Percentiles rank a stretch among this genome's conserved stretches.
Conservation (phyloP, 225 moss, liverwort and hornwort species). For the Bryoerythrophyllum caledonicum region DNA sequence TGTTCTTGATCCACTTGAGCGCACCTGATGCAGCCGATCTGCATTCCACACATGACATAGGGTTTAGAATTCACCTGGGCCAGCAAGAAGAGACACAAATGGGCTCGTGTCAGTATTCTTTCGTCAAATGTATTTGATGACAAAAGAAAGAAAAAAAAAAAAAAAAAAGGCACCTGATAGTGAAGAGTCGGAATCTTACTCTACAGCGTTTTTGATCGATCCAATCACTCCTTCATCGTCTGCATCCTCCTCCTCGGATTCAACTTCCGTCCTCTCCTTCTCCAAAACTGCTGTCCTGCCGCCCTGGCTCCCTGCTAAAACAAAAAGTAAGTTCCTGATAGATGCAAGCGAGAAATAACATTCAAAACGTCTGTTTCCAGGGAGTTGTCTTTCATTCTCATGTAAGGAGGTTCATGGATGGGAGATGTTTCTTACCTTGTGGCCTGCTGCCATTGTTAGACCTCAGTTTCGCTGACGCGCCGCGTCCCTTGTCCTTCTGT, state of each 20-base stretch:
- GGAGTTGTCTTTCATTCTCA: too few species aligned
- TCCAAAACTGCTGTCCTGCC: constrained; percentile 58
- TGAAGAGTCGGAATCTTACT: constrained; percentile 19
- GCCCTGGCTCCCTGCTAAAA: constrained; percentile 49
- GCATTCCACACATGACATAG: constrained; percentile 25
- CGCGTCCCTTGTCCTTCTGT: constrained; percentile 69
- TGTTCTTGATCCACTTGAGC: constrained; percentile 55
- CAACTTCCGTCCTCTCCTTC: constrained; percentile 51
- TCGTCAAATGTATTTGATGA: background rate
- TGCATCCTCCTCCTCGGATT: constrained; percentile 40
- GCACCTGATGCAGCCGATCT: constrained; percentile 61
- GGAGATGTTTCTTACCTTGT: constrained; percentile 63
- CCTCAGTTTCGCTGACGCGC: constrained; percentile 64
- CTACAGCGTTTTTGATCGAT: constrained; percentile 52
- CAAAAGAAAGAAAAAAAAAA: background rate
- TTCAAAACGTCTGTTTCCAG: too few species aligned
- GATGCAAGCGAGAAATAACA: background rate
- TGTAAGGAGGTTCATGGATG: constrained; percentile 1
- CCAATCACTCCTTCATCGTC: constrained; percentile 49
- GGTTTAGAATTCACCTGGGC: background rate
- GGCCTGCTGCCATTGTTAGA: constrained; percentile 81
- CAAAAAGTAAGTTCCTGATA: constrained; percentile 14
- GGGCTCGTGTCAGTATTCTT: background rate
- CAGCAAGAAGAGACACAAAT: background rate
- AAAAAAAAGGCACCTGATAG: background rate